phyloP scores from a whole-genome alignment of 495 filamentous ascomycete species.

The Xylaria cubensis region DNA sequence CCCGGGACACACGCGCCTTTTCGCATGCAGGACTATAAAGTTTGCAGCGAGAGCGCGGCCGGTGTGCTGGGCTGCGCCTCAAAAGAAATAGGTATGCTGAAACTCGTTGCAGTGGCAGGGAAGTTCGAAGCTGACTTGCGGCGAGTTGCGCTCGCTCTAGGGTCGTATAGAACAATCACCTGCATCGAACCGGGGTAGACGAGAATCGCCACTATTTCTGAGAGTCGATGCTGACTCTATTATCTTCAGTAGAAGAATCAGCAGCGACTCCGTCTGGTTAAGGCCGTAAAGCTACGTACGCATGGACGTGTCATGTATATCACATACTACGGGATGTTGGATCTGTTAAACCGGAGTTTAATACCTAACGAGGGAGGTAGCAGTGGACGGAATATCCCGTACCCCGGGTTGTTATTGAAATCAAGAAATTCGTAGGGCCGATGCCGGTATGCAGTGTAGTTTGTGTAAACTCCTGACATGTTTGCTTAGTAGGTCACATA shows the following conservation, averaged over 20 bases:
- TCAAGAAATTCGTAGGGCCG: slow-evolving; percentile 5
- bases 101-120: slow-evolving; percentile 2
- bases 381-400: slow-evolving; percentile 15
- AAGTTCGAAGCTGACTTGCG: background rate
- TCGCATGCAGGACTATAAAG: slow-evolving; percentile 9
- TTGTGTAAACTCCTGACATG: background rate
- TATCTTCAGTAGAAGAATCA: background rate
- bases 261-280: background rate
- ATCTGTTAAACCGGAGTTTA: background rate
- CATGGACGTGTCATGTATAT: slow-evolving; percentile 12
- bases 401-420: background rate
- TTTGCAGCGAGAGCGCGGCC: slow-evolving; percentile 13
- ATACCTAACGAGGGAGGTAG: background rate
- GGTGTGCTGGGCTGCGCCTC: slow-evolving; percentile 12
- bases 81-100: background rate
- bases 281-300: background rate
- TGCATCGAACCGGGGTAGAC: background rate
- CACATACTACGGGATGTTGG: background rate
- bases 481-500: background rate
- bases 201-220: slow-evolving; percentile 5
- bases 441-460: slow-evolving; percentile 15
- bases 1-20: slow-evolving; percentile 7
- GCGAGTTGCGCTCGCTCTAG: background rate
- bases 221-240: background rate
- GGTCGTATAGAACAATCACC: background rate